phyloP scores from a whole-genome alignment of 139 green algal genomes.

The Chlorella sp. region DNA sequence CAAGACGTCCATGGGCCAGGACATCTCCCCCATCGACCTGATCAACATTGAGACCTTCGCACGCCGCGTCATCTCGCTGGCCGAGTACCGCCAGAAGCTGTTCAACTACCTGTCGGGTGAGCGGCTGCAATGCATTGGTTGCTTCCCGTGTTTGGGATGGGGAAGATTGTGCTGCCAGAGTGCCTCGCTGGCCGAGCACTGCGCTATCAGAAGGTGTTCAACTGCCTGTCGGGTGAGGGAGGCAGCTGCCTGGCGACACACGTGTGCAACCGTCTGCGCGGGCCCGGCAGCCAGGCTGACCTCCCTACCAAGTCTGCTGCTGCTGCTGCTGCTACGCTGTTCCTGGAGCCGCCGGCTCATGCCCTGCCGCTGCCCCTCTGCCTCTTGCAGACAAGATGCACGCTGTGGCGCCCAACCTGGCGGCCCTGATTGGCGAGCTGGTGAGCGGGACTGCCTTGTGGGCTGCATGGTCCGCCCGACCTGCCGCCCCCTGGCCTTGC shows the following conservation, averaged over 20 bases:
- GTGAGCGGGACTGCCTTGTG: constrained; percentile 24
- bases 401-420: constrained; percentile 94
- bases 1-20: constrained; percentile 89
- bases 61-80: constrained; percentile 91
- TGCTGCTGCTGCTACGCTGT: not conserved
- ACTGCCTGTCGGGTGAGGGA: too few species aligned
- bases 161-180: too few species aligned
- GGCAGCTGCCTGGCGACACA: too few species aligned
- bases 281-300: too few species aligned
- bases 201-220: too few species aligned
- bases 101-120: constrained; percentile 47
- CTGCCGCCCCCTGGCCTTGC: too few species aligned
- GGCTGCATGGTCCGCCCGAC: too few species aligned
- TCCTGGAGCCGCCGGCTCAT: not conserved
- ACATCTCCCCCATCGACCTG: constrained; percentile 98
- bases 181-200: too few species aligned
- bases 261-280: not conserved
- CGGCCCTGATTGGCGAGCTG: constrained; percentile 95
- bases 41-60: constrained; percentile 99
- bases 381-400: constrained; percentile 40
- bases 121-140: not conserved
- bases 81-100: constrained; percentile 89
- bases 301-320: too few species aligned
- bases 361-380: too few species aligned
- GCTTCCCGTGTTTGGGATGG: too few species aligned